These are phyloP conservation scores for Jaltomata sinuosa DNA, from an alignment of 257 asterid species.

Conservation along the genomic window DNA sequence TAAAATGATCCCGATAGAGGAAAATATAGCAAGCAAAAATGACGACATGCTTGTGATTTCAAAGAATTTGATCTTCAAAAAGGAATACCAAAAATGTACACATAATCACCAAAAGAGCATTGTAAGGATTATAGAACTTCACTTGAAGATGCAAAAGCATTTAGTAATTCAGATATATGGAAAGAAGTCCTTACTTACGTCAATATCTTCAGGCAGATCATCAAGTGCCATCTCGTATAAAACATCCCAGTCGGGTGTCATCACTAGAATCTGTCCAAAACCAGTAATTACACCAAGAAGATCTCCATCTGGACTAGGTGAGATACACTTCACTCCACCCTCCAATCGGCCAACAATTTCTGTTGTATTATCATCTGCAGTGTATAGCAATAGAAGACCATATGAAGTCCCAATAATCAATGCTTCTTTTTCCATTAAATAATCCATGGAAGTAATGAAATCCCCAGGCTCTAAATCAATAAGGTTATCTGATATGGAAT, in stretches of 20 bases:
- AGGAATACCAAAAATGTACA: background rate
- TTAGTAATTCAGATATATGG: slow-evolving; percentile 16
- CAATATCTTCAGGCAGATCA: slow-evolving; percentile 67
- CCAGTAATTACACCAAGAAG: slow-evolving; percentile 74
- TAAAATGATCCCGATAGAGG: background rate
- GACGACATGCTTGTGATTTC: background rate
- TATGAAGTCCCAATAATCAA: slow-evolving; percentile 69
- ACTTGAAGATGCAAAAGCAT: background rate
- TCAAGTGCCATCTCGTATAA: slow-evolving; percentile 77
- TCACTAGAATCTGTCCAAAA: slow-evolving; percentile 75
- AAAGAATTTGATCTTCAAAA: background rate
- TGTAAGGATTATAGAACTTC: background rate
- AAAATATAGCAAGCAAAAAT: background rate
- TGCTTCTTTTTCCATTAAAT: slow-evolving; percentile 93
- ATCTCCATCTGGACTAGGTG: slow-evolving; percentile 99
- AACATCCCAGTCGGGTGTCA: slow-evolving; percentile 97
- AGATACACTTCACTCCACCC: slow-evolving; percentile 90
- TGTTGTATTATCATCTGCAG: slow-evolving; percentile 46
- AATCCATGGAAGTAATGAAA: slow-evolving; percentile 68
- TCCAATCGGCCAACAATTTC: slow-evolving; percentile 89
- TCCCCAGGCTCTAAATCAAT: slow-evolving; percentile 76
- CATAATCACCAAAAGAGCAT: background rate
- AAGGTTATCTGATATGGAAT: slow-evolving; percentile 25
- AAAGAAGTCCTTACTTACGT: slow-evolving; percentile 74
- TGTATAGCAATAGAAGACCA: slow-evolving; percentile 67